These are phyloP conservation scores for Erythrobasidium hasegawianum DNA, from an alignment of 1,284 basidiomycete genomes.

Conservation along the genomic window DNA sequence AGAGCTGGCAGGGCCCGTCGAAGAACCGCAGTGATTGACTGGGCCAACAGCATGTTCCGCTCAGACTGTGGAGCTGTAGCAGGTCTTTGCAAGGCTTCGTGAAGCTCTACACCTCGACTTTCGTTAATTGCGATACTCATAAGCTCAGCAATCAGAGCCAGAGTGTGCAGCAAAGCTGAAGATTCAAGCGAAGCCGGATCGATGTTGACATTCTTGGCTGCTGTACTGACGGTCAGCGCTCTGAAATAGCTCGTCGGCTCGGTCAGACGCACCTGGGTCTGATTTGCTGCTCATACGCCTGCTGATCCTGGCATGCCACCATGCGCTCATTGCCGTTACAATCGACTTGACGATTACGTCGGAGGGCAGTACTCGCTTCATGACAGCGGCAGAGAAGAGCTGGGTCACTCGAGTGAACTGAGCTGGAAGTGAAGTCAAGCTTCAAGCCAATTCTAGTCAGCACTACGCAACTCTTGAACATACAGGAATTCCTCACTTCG, in stretches of 20 bases:
- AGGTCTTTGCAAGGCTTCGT: background rate
- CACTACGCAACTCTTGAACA: no score
- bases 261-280: constrained; percentile 60
- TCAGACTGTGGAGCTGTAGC: constrained; percentile 15
- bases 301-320: constrained; percentile 75
- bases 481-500: constrained; percentile 39
- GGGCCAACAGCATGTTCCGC: constrained; percentile 49
- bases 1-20: constrained; percentile 80
- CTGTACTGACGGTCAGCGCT: background rate
- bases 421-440: constrained; percentile 10
- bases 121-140: constrained; percentile 13
- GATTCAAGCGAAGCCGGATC: constrained; percentile 19
- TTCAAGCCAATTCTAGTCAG: background rate
- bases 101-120: background rate
- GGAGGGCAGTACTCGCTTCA: constrained; percentile 65
- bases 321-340: constrained; percentile 67
- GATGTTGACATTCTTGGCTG: background rate
- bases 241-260: background rate
- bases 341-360: constrained; percentile 74
- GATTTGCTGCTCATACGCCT: constrained; percentile 42
- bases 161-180: constrained; percentile 17
- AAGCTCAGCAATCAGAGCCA: constrained; percentile 20
- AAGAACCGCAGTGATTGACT: constrained; percentile 77
- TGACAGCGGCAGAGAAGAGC: constrained; percentile 58
- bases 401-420: constrained; percentile 6